Base-by-base conservation (phyloP, 148 eudicot species). In the Euryodendron excelsum region DNA sequence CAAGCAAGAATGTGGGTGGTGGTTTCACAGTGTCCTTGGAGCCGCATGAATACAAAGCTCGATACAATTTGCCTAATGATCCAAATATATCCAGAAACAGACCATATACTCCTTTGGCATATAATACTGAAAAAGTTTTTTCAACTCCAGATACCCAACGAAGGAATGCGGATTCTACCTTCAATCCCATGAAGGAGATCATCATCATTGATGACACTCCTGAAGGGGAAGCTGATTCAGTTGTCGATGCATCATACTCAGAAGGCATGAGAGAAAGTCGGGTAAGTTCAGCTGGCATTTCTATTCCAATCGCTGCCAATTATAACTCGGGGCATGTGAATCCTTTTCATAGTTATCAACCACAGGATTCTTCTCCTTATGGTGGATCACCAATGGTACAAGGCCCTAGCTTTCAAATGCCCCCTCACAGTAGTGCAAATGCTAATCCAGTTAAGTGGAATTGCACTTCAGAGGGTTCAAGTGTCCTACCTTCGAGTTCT, bases 121-220 rank as follows among this genome's bases (percentile, higher is more conserved):
- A 70, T 61, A 64, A 71, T 76, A 31, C 11, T 36, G 56, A 75
- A 37, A 79, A 80, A 28, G 36, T 62, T 53, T 58, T 12, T 52
- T 7, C 52, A 59, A 37, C 59, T 69, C 64, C 75, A 20, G 75
- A 1, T 6, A 55, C 15, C 56, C 69, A 36, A 18, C 69, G 21
- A 18, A 31, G 72, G 75, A 73, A 39, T 59, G 58, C 74, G 30
- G 52, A 41, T 66, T 66, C 76, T 34, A 50, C 48, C 21, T 3
- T n/a, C 39, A 75, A 74, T 50, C 25, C 79, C 2, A 50, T 37
- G 33, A 80, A 69, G 61, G 88, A 88, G 64, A 71, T 86, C 27
- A 88, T 86, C 23, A 25, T 84, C 18, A 78, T 86, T 52, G 86
- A 85, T 68, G 88, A 82, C 20, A 39, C 71, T 36, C 79, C 84